Base-by-base conservation (phyloP, 2,329 filamentous ascomycete species). In the Dothidotthia symphoricarpi region DNA sequence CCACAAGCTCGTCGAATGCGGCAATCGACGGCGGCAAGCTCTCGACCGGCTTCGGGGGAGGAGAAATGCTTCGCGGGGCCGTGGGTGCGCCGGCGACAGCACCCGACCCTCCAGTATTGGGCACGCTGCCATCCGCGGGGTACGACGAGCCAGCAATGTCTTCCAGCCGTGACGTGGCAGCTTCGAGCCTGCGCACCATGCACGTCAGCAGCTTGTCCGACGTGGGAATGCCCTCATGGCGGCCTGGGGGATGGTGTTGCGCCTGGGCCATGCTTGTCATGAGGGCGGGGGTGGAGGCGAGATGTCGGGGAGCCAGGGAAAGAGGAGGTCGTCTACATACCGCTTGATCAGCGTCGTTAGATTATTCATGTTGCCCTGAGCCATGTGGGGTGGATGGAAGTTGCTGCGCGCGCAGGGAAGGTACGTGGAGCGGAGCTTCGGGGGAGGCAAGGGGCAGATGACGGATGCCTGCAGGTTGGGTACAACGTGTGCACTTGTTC, bases 301-400 rank as follows among this genome's bases (percentile, higher is more conserved):
- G 26, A 12, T 16, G 24, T 11, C 28, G 29, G 16, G 14, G 8
- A 28, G 17, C n/a, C n/a, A 24, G 30, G 16, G 19, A 10, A 28
- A 17, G 16, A 13, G 24, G 32, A 24, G 35, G 16, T 14, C 8
- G 26, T 31, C 24, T 38, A 71, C 80, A 58, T 80, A 97, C 93
- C 93, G 83, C 80, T 98, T 98, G 75, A 98, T 96, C 61, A 98
- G 81, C 37, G 93, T 98, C 24, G 89, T 94, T 48, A 98, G 75
- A 67, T 95, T 97, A 72, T 97, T 84, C 88, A 97, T 96, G 61
- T 89, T 87, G 71, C 79, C 86, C 47, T 82, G 73, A 52, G 84
- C 80, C 85, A 90, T 90, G 48, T 12, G 10, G 7, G 14, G 32
- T 44, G 59, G 39, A 40, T 53, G 61, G 55, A 52, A 56, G 47